Base-by-base conservation (phyloP, 306 rosid species). In the Lathyrus oleraceus region DNA sequence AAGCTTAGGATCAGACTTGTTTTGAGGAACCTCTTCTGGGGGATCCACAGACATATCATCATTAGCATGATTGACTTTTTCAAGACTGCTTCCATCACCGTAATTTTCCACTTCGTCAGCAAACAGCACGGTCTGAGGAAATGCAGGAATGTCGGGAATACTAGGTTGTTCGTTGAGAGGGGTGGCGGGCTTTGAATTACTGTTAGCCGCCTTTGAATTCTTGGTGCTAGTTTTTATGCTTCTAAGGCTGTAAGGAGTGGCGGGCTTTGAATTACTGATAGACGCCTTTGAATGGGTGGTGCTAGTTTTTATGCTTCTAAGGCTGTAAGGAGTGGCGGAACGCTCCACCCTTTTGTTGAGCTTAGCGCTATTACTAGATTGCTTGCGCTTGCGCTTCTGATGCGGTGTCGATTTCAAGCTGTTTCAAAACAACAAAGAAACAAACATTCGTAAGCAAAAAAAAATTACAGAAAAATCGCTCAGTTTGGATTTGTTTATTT, bases 331-430 rank as follows among this genome's bases (percentile, higher is more conserved):
- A 67, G 80, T 76, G 8, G 77, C 58, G 3, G 91, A 70, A 51
- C 85, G 87, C 71, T 83, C 91, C 84, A 74, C 84, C 85, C 86
- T 85, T 85, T 87, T 94, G 84, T 85, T 94, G 32, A 77, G 82
- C 42, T 80, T 87, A 17, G 87, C 63, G 63, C 73, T 79, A 59
- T 81, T 82, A 62, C 72, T 81, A 45, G 80, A 90, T 32, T 63
- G 63, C 77, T 87, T 91, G 8, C 92, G 88, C 74, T 73, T 90
- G 49, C 89, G 87, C 66, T 77, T 94, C 20, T 87, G 82, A 32
- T 73, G 85, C 82, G 83, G 86, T 67, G 84, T 86, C 3, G 84
- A 61, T 38, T 23, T 81, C 78, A 78, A 78, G 71, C 97, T 94
- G 71, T 95, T 94, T 82, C 69, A 69, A 52, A 77, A 59, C 43